Evolutionary conservation across 305 asterid species (phyloP).

Genomic region (Rubia occidens): DNA sequence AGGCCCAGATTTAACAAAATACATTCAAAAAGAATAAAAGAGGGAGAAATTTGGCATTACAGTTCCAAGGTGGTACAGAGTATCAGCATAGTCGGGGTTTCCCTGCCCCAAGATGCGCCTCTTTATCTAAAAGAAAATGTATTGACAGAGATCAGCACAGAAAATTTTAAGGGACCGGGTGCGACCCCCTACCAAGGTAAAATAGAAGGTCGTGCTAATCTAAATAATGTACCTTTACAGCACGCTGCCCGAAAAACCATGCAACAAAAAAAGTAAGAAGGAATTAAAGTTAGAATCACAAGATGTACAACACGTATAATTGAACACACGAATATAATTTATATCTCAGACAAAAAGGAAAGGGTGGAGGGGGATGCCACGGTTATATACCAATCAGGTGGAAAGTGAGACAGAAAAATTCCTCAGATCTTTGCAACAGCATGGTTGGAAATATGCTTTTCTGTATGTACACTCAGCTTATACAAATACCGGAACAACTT

Average conservation of each 20-base stretch:
- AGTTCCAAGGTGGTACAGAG: constrained; percentile 83
- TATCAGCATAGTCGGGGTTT: constrained; percentile 81
- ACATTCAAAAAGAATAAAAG: not conserved
- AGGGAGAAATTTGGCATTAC: constrained; percentile 36
- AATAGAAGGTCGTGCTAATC: constrained; percentile 17
- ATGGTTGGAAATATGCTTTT: not conserved
- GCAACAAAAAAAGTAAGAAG: constrained; percentile 20
- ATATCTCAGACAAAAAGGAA: not conserved
- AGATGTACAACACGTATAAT: not conserved
- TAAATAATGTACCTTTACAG: constrained; percentile 63
- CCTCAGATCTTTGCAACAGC: not conserved
- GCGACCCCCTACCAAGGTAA: constrained; percentile 1
- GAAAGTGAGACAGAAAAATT: not conserved
- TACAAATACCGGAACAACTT: not conserved
- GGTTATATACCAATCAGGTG: not conserved
- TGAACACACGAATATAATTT: not conserved
- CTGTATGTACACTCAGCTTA: not conserved
- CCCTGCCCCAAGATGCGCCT: constrained; percentile 76
- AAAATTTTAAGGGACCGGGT: constrained; percentile 20
- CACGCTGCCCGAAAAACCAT: constrained; percentile 45
- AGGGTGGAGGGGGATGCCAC: too few species aligned
- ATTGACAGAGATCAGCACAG: constrained; percentile 23
- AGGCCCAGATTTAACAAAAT: not conserved
- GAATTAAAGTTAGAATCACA: constrained; percentile 21
- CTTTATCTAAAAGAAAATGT: constrained; percentile 51